These are phyloP conservation scores for Sphaceloma murrayae DNA, from an alignment of 2,329 filamentous ascomycete species.

Conservation along the genomic window DNA sequence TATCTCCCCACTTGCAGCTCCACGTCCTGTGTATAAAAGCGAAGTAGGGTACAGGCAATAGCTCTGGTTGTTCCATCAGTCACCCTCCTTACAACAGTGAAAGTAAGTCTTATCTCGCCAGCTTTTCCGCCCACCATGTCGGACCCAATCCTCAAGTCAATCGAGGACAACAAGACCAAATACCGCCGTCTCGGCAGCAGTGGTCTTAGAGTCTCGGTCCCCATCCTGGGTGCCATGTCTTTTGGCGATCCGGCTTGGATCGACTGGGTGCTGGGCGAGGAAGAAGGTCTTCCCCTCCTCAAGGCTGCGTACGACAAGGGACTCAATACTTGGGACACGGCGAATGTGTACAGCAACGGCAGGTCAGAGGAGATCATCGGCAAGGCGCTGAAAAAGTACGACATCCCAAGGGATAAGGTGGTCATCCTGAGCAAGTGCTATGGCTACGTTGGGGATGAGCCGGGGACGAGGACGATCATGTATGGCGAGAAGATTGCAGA, in stretches of 20 bases:
- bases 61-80: too few species aligned
- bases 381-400: constrained; percentile 51
- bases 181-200: constrained; percentile 45
- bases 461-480: constrained; percentile 28
- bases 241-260: constrained; percentile 37
- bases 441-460: constrained; percentile 38
- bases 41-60: too few species aligned
- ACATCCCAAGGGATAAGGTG: constrained; percentile 47
- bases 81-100: background rate
- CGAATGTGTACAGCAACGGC: constrained; percentile 48
- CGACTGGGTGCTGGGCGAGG: constrained; percentile 35
- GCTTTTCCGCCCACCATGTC: background rate
- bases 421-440: constrained; percentile 51
- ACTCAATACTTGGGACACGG: constrained; percentile 40
- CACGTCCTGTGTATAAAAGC: too few species aligned
- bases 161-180: constrained; percentile 40
- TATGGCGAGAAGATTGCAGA: constrained; percentile 35
- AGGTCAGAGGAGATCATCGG: constrained; percentile 46
- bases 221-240: constrained; percentile 49
- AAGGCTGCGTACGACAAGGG: constrained; percentile 36
- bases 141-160: constrained; percentile 23
- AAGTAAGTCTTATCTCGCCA: too few species aligned
- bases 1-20: too few species aligned
- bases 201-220: constrained; percentile 47
- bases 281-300: constrained; percentile 26